Percentiles rank a stretch among this genome's conserved stretches.
Evolutionary conservation across 2,329 filamentous ascomycete species (phyloP).

Genomic region (Tolypocladium sp.): DNA sequence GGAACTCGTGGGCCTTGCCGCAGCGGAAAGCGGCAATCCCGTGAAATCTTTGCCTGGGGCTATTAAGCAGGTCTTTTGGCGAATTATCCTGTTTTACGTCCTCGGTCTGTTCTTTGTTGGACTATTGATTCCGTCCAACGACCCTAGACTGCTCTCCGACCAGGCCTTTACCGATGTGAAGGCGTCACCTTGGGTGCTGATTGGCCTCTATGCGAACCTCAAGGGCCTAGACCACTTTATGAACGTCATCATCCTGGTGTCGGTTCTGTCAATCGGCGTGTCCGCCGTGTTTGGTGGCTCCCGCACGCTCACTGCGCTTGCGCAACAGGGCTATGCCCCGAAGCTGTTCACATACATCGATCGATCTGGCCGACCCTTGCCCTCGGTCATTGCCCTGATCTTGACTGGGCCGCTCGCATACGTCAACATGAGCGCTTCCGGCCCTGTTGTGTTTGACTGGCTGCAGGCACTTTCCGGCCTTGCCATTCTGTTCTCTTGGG

Average conservation of each 20-base stretch:
- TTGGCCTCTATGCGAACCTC: conserved; percentile 37
- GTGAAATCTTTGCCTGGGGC: conserved; percentile 66
- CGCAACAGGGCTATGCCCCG: conserved; percentile 46
- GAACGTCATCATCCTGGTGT: conserved; percentile 44
- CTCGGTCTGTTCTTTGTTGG: conserved; percentile 40
- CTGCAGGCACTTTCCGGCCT: conserved; percentile 55
- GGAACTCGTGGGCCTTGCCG: conserved; percentile 60
- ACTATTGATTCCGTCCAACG: conserved; percentile 32
- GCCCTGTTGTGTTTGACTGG: conserved; percentile 51
- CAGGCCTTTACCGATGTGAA: conserved; percentile 32
- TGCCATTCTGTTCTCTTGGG: conserved; percentile 56
- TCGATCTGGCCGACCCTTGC: conserved; percentile 40
- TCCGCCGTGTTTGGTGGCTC: conserved; percentile 46
- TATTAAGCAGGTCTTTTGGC: conserved; percentile 62
- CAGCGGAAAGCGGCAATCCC: conserved; percentile 59
- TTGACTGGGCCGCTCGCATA: conserved; percentile 38
- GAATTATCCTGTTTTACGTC: conserved; percentile 42
- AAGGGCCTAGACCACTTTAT: conserved; percentile 39
- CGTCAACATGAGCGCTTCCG: conserved; percentile 33
- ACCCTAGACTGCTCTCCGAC: conserved; percentile 32
- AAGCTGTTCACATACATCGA: conserved; percentile 45
- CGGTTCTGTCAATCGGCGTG: conserved; percentile 45
- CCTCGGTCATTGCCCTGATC: conserved; percentile 35
- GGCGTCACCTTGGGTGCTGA: conserved; percentile 42
- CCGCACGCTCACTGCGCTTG: conserved; percentile 45